Evolutionary conservation across 108 stramenopile genomes (phyloP).

Genomic region (Nannochloropsis granulata): DNA sequence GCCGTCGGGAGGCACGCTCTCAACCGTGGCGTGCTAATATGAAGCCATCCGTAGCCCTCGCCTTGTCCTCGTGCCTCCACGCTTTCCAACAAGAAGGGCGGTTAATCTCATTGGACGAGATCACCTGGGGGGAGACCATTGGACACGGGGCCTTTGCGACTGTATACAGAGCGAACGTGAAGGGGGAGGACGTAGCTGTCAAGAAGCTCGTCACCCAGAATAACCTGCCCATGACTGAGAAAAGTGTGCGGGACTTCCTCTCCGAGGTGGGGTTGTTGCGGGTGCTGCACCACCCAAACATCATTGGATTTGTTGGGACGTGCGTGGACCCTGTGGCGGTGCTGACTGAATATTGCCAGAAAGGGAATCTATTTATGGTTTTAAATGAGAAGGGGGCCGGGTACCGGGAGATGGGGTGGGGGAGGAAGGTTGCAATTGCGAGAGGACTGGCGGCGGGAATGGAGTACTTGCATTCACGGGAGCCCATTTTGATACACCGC

Average conservation of each 20-base stretch:
- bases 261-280: constrained; percentile 2
- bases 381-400: background rate
- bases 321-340: background rate
- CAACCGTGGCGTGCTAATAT: background rate
- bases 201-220: constrained; percentile 7
- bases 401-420: background rate
- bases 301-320: constrained; percentile 1
- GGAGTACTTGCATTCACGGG: constrained; percentile 36
- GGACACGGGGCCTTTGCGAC: constrained; percentile 39
- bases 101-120: background rate
- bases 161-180: constrained; percentile 21
- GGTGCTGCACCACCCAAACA: constrained; percentile 8
- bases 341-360: constrained; percentile 6
- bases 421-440: background rate
- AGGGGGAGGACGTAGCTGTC: background rate
- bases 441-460: constrained; percentile 14
- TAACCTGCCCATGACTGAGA: constrained; percentile 1
- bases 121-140: constrained; percentile 5
- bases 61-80: background rate
- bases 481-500: constrained; percentile 39
- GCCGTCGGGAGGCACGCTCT: background rate
- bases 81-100: background rate
- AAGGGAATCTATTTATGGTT: constrained; percentile 5
- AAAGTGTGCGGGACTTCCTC: constrained; percentile 4
- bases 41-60: background rate